Conservation (phyloP, 345 rosid species). For the Hypericum androsaemum region DNA sequence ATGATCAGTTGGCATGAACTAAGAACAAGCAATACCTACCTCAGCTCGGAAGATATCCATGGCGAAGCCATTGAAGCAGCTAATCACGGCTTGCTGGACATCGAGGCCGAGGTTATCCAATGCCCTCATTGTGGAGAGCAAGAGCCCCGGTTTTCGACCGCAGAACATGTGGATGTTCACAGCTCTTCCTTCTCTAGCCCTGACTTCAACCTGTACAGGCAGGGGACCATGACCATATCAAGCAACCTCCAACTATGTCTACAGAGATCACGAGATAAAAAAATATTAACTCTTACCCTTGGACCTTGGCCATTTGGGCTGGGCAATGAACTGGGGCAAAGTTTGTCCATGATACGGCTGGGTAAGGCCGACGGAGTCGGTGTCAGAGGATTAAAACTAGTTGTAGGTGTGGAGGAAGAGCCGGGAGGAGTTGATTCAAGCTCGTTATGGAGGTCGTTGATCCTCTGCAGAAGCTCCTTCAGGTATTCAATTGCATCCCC, state of each 20-base stretch:
- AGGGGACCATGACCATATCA: neutral
- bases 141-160: constrained; percentile 80
- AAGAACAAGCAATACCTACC: too few relatives aligned
- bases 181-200: constrained; percentile 87
- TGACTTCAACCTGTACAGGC: constrained; percentile 70
- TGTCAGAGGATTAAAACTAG: constrained; percentile 74
- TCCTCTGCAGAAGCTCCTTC: constrained; percentile 89
- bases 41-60: constrained; percentile 93
- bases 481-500: constrained; percentile 95
- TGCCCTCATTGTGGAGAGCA: constrained; percentile 87
- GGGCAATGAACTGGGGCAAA: constrained; percentile 54
- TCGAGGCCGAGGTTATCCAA: constrained; percentile 87
- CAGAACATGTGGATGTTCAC: constrained; percentile 98
- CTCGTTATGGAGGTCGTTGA: constrained; percentile 82
- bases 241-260: too few relatives aligned
- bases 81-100: constrained; percentile 92
- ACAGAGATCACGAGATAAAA: too few relatives aligned
- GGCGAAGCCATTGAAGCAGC: constrained; percentile 94
- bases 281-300: constrained; percentile 36
- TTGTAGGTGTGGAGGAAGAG: constrained; percentile 44
- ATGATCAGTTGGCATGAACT: too few relatives aligned
- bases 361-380: constrained; percentile 75
- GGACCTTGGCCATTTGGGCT: constrained; percentile 81
- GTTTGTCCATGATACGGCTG: constrained; percentile 67
- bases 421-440: constrained; percentile 72